These are phyloP conservation scores for Aspergillus fumigatiaffinis DNA, from an alignment of 2,329 filamentous ascomycete genomes.

Conservation along the genomic window DNA sequence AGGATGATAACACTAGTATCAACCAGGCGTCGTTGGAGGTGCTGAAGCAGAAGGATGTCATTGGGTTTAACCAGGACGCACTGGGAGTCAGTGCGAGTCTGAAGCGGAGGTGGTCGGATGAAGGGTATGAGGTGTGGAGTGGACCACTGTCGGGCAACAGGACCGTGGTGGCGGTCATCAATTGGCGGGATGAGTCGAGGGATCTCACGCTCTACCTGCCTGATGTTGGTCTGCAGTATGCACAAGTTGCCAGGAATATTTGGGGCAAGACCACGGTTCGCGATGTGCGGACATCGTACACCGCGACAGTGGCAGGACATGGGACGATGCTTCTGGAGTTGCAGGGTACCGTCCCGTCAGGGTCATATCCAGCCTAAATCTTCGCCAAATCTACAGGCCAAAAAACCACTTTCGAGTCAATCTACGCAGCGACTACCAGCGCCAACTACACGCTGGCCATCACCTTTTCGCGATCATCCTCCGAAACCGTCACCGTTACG, in stretches of 20 bases:
- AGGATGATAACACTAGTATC: slow-evolving; percentile 31
- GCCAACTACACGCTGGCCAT: slow-evolving; percentile 20
- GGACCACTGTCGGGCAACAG: slow-evolving; percentile 45
- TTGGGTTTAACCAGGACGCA: slow-evolving; percentile 57
- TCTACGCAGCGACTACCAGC: slow-evolving; percentile 30
- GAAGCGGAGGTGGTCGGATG: slow-evolving; percentile 45
- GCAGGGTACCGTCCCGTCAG: slow-evolving; percentile 18
- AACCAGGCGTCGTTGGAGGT: slow-evolving; percentile 40
- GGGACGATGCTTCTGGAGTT: slow-evolving; percentile 32
- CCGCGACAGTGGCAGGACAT: slow-evolving; percentile 21
- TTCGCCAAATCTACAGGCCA: slow-evolving; percentile 13
- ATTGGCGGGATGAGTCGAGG: slow-evolving; percentile 48
- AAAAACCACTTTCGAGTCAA: slow-evolving; percentile 10
- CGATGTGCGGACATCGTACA: slow-evolving; percentile 25
- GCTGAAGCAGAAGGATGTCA: slow-evolving; percentile 51
- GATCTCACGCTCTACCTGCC: slow-evolving; percentile 43
- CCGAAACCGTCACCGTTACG: slow-evolving; percentile 5
- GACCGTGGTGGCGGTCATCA: slow-evolving; percentile 46
- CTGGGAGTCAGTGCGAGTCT: slow-evolving; percentile 52
- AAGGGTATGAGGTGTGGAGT: slow-evolving; percentile 51
- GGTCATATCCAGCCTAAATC: slow-evolving; percentile 14
- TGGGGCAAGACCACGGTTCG: slow-evolving; percentile 19
- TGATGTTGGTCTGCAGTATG: slow-evolving; percentile 39
- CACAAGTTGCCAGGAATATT: slow-evolving; percentile 28
- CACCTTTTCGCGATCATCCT: slow-evolving; percentile 4